Base-by-base conservation (phyloP, 73 alveolate genomes). In the Tetrahymena malaccensis region DNA sequence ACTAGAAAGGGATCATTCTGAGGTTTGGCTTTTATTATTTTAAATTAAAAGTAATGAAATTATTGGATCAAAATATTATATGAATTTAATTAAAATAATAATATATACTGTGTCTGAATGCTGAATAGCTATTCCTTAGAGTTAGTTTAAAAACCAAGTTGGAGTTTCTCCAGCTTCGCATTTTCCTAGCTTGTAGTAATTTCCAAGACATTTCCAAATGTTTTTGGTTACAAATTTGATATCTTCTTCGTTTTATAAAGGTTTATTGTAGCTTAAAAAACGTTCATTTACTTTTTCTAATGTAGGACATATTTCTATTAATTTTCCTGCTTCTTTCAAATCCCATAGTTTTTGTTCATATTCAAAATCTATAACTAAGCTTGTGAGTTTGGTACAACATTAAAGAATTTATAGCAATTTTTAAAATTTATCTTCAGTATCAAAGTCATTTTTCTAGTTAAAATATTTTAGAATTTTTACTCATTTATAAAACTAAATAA, bases 111-210 rank as follows among this genome's bases (percentile, higher is more conserved):
- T 85, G 96, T 99, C 99, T 94, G 99, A 97, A 96, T 99, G 99
- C 43, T 84, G 89, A 37, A 99, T 97, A 16, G 99, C 96, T 13
- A 98, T 94, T 33, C 99, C 99, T 21, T 98, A 97, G 95, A 98
- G 99, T 93, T 99, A 99, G 96, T 96, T 98, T 17, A 99, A 83
- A 96, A 98, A 98, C 99, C 99, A 99, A 35, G 97, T 96, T 21
- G 98, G 96, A 89, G 97, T 98, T 94, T 99, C 99, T 93, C 98
- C 99, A 97, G 96, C 96, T 85, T 95, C 44, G 33, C 85, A 93
- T 15, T 43, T 96, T 33, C 99, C 96, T 35, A 97, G 97, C 34
- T 98, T 85, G 93, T 99, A 96, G 84, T 99, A 99, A 85, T 98
- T 98, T 43, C 98, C 98, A 35, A 97, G 95, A 35, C 85, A 96